Conservation (phyloP, 2,329 filamentous ascomycete genomes). For the Xylariaceae sp. region DNA sequence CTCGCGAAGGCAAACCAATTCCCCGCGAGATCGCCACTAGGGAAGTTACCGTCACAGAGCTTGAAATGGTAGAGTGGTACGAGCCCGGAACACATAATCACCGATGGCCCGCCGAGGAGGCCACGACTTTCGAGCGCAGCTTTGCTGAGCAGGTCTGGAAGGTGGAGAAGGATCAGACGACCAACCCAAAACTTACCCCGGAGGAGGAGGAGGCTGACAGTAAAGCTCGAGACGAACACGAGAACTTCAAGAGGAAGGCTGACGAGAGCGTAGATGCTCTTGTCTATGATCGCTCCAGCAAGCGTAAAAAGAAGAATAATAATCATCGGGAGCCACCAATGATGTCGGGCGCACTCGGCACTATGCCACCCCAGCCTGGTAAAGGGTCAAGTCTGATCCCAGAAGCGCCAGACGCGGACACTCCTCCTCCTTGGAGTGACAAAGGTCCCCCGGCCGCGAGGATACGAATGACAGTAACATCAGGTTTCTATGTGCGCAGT, state of each 20-base stretch:
- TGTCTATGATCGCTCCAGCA: constrained; percentile 49
- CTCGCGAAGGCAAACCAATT: constrained; percentile 80
- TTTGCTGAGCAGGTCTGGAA: constrained; percentile 72
- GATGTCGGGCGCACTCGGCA: constrained; percentile 58
- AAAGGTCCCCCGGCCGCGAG: constrained; percentile 72
- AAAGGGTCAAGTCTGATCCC: constrained; percentile 56
- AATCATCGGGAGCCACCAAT: constrained; percentile 39
- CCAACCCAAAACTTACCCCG: constrained; percentile 47
- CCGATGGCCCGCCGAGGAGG: constrained; percentile 77
- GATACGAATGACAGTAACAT: constrained; percentile 88
- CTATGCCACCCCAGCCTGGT: constrained; percentile 44
- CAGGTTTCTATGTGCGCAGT: constrained; percentile 94
- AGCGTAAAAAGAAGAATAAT: constrained; percentile 33
- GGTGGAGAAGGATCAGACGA: constrained; percentile 55
- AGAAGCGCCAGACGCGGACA: constrained; percentile 43
- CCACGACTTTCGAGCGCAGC: constrained; percentile 69
- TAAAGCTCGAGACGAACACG: constrained; percentile 53
- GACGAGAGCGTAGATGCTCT: constrained; percentile 57
- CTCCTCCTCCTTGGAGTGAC: constrained; percentile 56
- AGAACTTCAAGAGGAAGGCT: constrained; percentile 56
- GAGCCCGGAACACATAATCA: constrained; percentile 78
- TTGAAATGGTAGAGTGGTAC: constrained; percentile 82
- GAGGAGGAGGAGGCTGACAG: constrained; percentile 56
- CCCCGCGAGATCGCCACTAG: constrained; percentile 81
- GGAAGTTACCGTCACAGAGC: constrained; percentile 71